Conservation (phyloP, 805 yeast genomes). For the Candida piceae region DNA sequence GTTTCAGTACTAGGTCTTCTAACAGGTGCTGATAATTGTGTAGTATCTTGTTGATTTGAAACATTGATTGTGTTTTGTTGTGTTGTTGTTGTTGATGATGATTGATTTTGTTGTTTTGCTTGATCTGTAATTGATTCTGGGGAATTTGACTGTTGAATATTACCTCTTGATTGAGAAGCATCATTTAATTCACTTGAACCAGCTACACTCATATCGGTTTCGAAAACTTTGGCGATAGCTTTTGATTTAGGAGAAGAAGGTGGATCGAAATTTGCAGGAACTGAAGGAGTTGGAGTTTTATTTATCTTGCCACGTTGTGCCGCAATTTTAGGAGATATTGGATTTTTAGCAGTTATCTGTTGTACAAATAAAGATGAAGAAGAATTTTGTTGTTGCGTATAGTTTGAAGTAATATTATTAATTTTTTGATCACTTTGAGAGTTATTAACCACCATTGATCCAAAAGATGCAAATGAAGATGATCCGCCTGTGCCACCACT, state of each 20-base stretch:
- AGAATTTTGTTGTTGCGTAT: background rate
- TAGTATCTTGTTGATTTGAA: background rate
- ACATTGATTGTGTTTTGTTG: slow-evolving; percentile 2
- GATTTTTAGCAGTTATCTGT: background rate
- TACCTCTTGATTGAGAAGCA: slow-evolving; percentile 11
- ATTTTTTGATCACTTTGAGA: slow-evolving; percentile 2
- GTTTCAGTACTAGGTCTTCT: slow-evolving; percentile 26
- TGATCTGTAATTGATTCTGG: slow-evolving; percentile 21
- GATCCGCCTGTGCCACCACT: no score
- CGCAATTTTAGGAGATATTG: slow-evolving; percentile 3
- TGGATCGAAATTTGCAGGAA: slow-evolving; percentile 14
- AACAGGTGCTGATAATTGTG: background rate
- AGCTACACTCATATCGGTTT: slow-evolving; percentile 23
- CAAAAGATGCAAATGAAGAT: slow-evolving; percentile 4
- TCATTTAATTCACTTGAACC: slow-evolving; percentile 23
- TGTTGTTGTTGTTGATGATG: slow-evolving; percentile 3
- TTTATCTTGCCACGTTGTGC: slow-evolving; percentile 6
- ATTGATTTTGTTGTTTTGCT: slow-evolving; percentile 5
- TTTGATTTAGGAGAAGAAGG: slow-evolving; percentile 24
- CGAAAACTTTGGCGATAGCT: slow-evolving; percentile 14
- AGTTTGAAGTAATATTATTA: no score
- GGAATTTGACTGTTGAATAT: slow-evolving; percentile 15
- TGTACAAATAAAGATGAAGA: background rate
- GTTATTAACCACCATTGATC: slow-evolving; percentile 5
- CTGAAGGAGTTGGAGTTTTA: slow-evolving; percentile 21